Conservation (phyloP, 2,329 filamentous ascomycete genomes). For the Didymosphaeria variabile region DNA sequence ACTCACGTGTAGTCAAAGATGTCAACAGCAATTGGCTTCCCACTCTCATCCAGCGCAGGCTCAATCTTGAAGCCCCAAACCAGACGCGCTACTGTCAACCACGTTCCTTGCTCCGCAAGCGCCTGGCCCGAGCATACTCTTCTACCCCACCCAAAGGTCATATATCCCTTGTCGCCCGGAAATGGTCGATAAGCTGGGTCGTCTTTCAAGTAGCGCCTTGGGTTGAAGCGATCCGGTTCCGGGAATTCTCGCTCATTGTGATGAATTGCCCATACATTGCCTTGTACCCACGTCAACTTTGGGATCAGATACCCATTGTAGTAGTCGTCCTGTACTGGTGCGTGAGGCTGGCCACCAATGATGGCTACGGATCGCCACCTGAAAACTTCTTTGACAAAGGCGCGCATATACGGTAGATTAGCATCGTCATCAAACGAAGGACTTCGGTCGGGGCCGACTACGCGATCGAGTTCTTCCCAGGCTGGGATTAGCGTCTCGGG, state of each 20-base stretch:
- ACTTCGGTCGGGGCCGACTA: slow-evolving; percentile 44
- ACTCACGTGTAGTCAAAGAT: slow-evolving; percentile 65
- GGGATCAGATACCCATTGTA: slow-evolving; percentile 52
- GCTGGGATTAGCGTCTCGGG: slow-evolving; percentile 40
- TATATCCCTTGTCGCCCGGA: slow-evolving; percentile 59
- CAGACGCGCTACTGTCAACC: slow-evolving; percentile 65
- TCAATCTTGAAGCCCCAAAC: slow-evolving; percentile 67
- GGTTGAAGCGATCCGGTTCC: slow-evolving; percentile 50
- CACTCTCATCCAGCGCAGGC: slow-evolving; percentile 51
- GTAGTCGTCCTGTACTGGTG: slow-evolving; percentile 45
- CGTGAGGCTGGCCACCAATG: slow-evolving; percentile 48
- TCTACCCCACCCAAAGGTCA: slow-evolving; percentile 65
- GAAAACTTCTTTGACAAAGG: slow-evolving; percentile 48
- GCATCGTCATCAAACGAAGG: slow-evolving; percentile 45
- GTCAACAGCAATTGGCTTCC: slow-evolving; percentile 62
- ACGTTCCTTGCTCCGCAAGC: slow-evolving; percentile 68
- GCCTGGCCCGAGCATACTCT: slow-evolving; percentile 68
- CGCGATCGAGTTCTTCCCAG: slow-evolving; percentile 45
- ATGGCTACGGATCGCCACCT: slow-evolving; percentile 47
- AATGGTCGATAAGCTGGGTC: slow-evolving; percentile 41
- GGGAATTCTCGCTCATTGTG: slow-evolving; percentile 50
- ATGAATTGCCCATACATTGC: slow-evolving; percentile 55
- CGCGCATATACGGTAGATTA: slow-evolving; percentile 50
- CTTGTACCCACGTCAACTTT: slow-evolving; percentile 50
- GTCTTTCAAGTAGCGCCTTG: slow-evolving; percentile 39